These are phyloP conservation scores for Globisporangium rhizosaccharum DNA, from an alignment of 352 stramenopile genomes.

Conservation along the genomic window DNA sequence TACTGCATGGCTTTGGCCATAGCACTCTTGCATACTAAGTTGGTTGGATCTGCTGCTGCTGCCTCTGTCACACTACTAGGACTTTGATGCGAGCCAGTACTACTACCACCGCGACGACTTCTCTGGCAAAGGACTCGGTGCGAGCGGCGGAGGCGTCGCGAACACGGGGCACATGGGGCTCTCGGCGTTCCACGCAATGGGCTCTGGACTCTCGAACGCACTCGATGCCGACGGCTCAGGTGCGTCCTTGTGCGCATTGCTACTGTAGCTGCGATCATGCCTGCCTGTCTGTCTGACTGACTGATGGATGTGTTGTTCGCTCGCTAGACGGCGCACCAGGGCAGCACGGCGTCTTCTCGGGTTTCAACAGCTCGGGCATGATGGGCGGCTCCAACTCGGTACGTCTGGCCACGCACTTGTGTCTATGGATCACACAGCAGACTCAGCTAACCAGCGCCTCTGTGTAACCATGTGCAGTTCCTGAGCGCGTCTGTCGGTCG, in stretches of 20 bases:
- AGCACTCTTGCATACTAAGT: too few species aligned
- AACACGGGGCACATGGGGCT: constrained; percentile 31
- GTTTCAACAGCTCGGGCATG: constrained; percentile 41
- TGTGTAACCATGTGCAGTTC: constrained; percentile 28
- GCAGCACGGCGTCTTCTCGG: constrained; percentile 24
- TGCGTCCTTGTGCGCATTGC: not conserved
- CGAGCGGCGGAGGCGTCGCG: constrained; percentile 17
- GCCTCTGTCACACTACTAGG: constrained; percentile 23
- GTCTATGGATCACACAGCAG: not conserved
- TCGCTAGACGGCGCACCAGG: constrained; percentile 5
- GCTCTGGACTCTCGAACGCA: constrained; percentile 18
- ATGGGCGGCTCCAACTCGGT: constrained; percentile 42
- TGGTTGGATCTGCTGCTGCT: not conserved
- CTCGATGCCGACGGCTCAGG: constrained; percentile 23
- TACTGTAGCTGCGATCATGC: not conserved
- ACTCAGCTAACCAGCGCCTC: not conserved
- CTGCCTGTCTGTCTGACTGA: not conserved
- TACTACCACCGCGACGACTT: constrained; percentile 85
- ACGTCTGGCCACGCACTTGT: not conserved
- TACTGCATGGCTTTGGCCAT: not conserved
- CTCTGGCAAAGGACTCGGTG: constrained; percentile 27
- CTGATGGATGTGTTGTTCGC: not conserved
- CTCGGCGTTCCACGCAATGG: constrained; percentile 52
- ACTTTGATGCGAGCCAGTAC: constrained; percentile 86
- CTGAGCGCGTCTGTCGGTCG: constrained; percentile 34